Base-by-base conservation (phyloP, 768 basidiomycete genomes). In the Collybia sordida region DNA sequence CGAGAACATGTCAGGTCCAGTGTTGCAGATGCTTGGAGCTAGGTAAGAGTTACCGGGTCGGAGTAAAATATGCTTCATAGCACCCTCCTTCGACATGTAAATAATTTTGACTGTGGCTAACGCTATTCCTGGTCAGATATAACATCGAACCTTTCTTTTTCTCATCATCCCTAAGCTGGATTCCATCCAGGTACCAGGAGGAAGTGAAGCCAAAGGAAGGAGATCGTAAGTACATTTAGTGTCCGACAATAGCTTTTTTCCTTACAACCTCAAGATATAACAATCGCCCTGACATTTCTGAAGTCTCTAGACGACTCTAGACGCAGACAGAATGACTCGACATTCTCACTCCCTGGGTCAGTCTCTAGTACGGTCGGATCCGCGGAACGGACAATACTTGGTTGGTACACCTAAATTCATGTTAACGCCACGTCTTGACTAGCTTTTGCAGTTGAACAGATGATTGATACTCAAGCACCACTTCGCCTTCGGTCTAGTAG, bases 131-230 rank as follows among this genome's bases (percentile, higher is more conserved):
- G 14, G 27, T 7, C 23, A 79, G 82, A 59, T 82, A 77, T 56
- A 71, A 74, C 34, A 75, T 85, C 40, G 84, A 86, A 54, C 84
- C 84, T 0, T 86, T 85, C 61, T 86, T 82, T 64, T 86, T 79
- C 55, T 83, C 82, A 0, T 84, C 83, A 0, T 81, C 81, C 12
- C 54, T 83, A 2, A 83, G 81, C 51, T 84, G 82, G 83, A 87
- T 85, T 53, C 85, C 85, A 2, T 81, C 82, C 1, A 76, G 83
- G 47, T 87, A 79, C 45, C 78, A 83, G 53, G 83, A 84, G 55
- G 75, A 72, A 42, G 49, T 74, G 0, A 28, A 54, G 4, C 58
- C 59, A 14, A 63, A 65, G 6, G 34, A 65, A 40, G 75, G 80
- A 56, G 83, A 85, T 64, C 83, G 81, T 85, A 55, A 56, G 81